Evolutionary conservation across 805 yeast species (phyloP), one percentile per base, ranked within the genome.

Genomic region (Myxozyma neotropica): DNA sequence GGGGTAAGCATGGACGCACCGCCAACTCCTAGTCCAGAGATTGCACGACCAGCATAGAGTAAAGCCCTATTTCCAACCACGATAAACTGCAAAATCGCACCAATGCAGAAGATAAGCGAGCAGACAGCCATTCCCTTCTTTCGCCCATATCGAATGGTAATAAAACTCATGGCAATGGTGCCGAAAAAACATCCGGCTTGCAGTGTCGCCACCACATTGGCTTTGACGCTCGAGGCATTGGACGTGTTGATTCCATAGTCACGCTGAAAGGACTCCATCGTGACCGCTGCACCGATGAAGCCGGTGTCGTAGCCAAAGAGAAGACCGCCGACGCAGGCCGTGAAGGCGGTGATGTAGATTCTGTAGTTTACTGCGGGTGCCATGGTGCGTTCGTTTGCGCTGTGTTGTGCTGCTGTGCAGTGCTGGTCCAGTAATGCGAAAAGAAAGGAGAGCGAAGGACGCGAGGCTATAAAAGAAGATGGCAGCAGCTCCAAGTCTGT

Each of bases 11-110:
- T 87, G 0, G 91, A 81, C 4, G 88, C 86, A 27, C 81, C 80
- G 15, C 94, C 94, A 24, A 88, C 84, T 7, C 87, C 90, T 26
- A 85, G 68, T n/a, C 92, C 92, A 15, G 87, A 81, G 33, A 84
- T 71, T 31, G 82, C 77, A 58, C 93, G 77, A 0, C 93, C 93
- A 36, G 59, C 68, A 46, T 63, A 63, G 46, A 51, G 76, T 64
- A 35, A 78, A 19, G 45, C 55, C 17, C 78, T 63, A 10, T 29
- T 27, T 43, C 51, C 26, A 29, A 46, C 53, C 23, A 64, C 53
- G 58, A 63, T 52, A 39, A 68, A 53, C 51, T 71, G 74, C 29
- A 71, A 50, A 39, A 63, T 57, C 7, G 70, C 73, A 45, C 74
- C 74, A 23, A 71, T 49, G 50, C 55, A 47, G 65, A 70, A 70